Percentiles rank a stretch among this genome's conserved stretches.
Conservation (phyloP, 768 basidiomycete species). For the Glaciozyma antarctica region DNA sequence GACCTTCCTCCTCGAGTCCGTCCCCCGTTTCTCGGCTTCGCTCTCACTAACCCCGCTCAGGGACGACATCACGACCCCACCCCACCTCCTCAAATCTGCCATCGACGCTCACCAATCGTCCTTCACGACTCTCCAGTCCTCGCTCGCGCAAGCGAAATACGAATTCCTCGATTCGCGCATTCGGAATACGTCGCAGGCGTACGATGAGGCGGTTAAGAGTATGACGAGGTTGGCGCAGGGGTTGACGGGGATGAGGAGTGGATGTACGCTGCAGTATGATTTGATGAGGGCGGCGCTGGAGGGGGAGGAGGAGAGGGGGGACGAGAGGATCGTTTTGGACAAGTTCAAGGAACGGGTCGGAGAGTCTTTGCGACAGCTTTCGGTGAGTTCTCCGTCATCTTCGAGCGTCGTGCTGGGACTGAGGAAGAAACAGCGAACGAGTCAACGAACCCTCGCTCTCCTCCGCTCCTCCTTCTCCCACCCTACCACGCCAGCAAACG, state of each 20-base stretch:
- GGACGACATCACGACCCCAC: conserved; percentile 47
- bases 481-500: too few relatives aligned
- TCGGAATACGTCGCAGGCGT: conserved; percentile 21
- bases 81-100: conserved; percentile 61
- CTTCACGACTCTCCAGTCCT: conserved; percentile 81
- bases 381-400: neutral
- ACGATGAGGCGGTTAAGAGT: conserved; percentile 50
- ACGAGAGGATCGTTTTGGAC: conserved; percentile 24
- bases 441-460: neutral
- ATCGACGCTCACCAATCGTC: conserved; percentile 76
- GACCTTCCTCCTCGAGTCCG: conserved; percentile 70
- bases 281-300: conserved; percentile 52
- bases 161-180: conserved; percentile 49
- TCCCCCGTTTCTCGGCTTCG: conserved; percentile 36
- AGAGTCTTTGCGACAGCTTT: conserved; percentile 7
- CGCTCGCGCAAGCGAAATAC: conserved; percentile 72
- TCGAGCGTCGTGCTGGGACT: neutral
- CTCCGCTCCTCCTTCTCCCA: conserved; percentile 18
- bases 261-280: conserved; percentile 73
- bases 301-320: neutral
- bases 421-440: conserved; percentile 5
- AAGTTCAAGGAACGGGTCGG: conserved; percentile 23
- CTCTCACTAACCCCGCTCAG: conserved; percentile 23
- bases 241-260: conserved; percentile 75
- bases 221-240: conserved; percentile 88